phyloP scores from a whole-genome alignment of 495 filamentous ascomycete genomes.

The Lepidopterella palustris region DNA sequence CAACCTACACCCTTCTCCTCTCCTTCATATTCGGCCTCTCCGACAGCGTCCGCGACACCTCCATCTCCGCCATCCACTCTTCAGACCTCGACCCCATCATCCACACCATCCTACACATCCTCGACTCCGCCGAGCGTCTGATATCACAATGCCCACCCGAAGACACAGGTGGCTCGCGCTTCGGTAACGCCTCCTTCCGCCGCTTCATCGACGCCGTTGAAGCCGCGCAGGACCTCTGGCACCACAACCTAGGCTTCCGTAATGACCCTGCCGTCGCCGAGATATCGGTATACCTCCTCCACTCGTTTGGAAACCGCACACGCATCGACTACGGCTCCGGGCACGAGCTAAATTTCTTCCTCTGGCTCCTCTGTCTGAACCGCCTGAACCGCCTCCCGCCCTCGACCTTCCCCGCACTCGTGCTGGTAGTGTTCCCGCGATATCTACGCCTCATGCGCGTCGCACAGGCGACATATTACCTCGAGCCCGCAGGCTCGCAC shows the following conservation, averaged over 20 bases:
- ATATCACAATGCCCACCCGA: slow-evolving; percentile 65
- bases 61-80: slow-evolving; percentile 59
- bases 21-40: slow-evolving; percentile 82
- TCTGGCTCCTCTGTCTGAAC: slow-evolving; percentile 87
- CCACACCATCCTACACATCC: slow-evolving; percentile 58
- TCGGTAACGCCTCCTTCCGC: slow-evolving; percentile 90
- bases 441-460: slow-evolving; percentile 76
- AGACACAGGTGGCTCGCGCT: slow-evolving; percentile 80
- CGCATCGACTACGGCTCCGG: slow-evolving; percentile 97
- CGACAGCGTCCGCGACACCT: slow-evolving; percentile 69
- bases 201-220: slow-evolving; percentile 69
- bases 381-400: slow-evolving; percentile 61
- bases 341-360: slow-evolving; percentile 92
- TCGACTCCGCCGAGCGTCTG: slow-evolving; percentile 58
- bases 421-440: slow-evolving; percentile 69
- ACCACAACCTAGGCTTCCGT: slow-evolving; percentile 38
- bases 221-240: slow-evolving; percentile 49
- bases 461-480: slow-evolving; percentile 83
- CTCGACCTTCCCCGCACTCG: slow-evolving; percentile 62
- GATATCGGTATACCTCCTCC: slow-evolving; percentile 67
- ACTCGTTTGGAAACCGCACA: slow-evolving; percentile 76
- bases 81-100: slow-evolving; percentile 51
- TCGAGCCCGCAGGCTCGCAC: slow-evolving; percentile 72
- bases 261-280: slow-evolving; percentile 56
- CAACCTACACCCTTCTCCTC: slow-evolving; percentile 68